Evolutionary conservation across 306 rosid species (phyloP).

Genomic region (Arachis stenosperma): DNA sequence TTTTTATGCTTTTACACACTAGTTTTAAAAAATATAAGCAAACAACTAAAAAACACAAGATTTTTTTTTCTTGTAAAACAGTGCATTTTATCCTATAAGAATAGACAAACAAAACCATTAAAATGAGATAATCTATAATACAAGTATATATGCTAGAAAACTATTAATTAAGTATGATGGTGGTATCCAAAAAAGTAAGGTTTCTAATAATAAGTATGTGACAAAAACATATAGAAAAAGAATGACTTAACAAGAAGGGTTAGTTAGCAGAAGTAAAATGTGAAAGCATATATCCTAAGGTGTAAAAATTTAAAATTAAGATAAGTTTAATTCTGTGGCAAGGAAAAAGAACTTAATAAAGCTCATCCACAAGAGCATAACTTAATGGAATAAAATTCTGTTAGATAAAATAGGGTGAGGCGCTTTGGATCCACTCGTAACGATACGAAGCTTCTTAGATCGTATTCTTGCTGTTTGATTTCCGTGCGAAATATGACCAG

Average conservation of each 20-base stretch:
- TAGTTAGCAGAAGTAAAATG: background rate
- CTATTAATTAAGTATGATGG: too few relatives aligned
- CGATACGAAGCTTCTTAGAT: background rate
- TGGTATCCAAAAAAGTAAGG: too few relatives aligned
- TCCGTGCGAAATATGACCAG: background rate
- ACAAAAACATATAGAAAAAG: background rate
- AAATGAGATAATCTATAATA: too few relatives aligned
- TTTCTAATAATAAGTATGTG: too few relatives aligned
- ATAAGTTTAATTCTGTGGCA: conserved; percentile 21
- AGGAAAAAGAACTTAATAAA: background rate
- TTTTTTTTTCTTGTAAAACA: too few relatives aligned
- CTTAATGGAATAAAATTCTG: background rate
- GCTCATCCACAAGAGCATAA: background rate
- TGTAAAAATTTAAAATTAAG: background rate
- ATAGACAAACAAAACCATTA: too few relatives aligned
- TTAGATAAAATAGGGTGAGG: too few relatives aligned
- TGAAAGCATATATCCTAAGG: background rate
- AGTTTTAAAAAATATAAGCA: too few relatives aligned
- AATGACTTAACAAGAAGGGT: background rate
- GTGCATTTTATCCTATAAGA: too few relatives aligned
- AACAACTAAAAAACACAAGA: too few relatives aligned
- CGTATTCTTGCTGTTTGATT: background rate
- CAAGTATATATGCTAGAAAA: too few relatives aligned
- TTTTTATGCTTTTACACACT: too few relatives aligned
- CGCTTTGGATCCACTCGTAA: background rate